Conservation (phyloP, 495 filamentous ascomycete species). For the Penicillium angulare region DNA sequence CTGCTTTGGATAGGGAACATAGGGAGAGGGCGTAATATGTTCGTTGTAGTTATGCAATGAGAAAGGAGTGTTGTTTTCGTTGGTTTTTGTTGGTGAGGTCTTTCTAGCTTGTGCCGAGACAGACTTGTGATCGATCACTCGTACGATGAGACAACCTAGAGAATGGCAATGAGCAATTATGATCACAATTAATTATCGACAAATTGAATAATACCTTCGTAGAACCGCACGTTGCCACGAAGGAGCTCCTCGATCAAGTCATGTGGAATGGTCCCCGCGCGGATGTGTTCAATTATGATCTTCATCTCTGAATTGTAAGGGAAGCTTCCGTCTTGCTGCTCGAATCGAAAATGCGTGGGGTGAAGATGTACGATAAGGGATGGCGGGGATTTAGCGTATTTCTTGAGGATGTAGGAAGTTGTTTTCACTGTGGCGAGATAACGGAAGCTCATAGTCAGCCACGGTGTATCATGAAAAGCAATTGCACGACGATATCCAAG, state of each 20-base stretch:
- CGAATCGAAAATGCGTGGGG: constrained; percentile 83
- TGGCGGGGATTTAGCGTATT: constrained; percentile 71
- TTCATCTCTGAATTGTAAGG: constrained; percentile 88
- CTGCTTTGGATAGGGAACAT: constrained; percentile 73
- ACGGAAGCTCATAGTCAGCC: constrained; percentile 1
- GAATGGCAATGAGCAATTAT: not conserved
- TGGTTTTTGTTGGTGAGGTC: constrained; percentile 48
- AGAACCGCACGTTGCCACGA: constrained; percentile 71
- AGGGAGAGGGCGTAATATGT: constrained; percentile 83
- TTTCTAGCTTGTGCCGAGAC: constrained; percentile 55
- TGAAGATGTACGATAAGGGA: constrained; percentile 87
- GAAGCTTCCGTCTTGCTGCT: constrained; percentile 90
- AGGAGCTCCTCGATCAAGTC: constrained; percentile 71
- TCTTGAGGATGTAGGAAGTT: constrained; percentile 74
- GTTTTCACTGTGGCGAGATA: constrained; percentile 56
- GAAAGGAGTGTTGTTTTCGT: constrained; percentile 65
- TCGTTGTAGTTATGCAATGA: constrained; percentile 90
- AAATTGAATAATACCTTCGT: constrained; percentile 62
- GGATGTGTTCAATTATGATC: constrained; percentile 75
- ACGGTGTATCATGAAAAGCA: constrained; percentile 3
- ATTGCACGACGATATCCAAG: constrained; percentile 2
- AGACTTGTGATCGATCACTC: constrained; percentile 81
- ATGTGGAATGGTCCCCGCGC: constrained; percentile 63
- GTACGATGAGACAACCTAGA: constrained; percentile 83
- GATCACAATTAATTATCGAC: not conserved